A percentile compares a stretch with the other conserved stretches of the same genome.
These are phyloP conservation scores for Chenopodium suecicum DNA, from an alignment of 148 eudicot genomes.

Conservation along the genomic window DNA sequence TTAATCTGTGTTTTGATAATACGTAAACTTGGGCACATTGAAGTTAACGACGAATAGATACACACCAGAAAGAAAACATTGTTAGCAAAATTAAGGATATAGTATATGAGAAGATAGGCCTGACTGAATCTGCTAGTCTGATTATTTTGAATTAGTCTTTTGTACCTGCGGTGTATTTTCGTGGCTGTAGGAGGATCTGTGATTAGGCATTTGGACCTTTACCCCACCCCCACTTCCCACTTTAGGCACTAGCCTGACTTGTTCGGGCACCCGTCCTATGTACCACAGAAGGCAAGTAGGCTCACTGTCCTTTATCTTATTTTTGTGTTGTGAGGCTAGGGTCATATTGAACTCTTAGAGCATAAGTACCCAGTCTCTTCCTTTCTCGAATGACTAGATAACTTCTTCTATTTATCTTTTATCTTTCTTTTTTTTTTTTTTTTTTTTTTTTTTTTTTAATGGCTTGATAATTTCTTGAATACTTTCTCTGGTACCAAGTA, in stretches of 20 bases:
- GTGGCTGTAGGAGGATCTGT: neutral
- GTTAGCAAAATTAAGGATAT: too few relatives aligned
- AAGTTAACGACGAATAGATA: neutral
- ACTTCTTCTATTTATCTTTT: too few relatives aligned
- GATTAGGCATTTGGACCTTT: too few relatives aligned
- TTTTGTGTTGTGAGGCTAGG: neutral
- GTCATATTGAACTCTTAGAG: neutral
- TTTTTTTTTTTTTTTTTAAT: too few relatives aligned
- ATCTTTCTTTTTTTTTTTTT: too few relatives aligned
- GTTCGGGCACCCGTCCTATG: too few relatives aligned
- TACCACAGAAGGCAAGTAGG: too few relatives aligned
- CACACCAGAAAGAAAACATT: neutral
- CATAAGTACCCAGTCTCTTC: neutral
- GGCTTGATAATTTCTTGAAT: too few relatives aligned
- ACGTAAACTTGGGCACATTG: neutral
- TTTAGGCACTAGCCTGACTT: too few relatives aligned
- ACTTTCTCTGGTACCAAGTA: too few relatives aligned
- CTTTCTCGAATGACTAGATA: neutral
- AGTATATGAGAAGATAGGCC: neutral
- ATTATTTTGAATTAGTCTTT: neutral
- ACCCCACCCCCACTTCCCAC: too few relatives aligned
- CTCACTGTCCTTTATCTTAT: too few relatives aligned
- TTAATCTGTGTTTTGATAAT: neutral
- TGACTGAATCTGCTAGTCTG: slow-evolving; percentile 1
- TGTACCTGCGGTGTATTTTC: neutral